Percentiles rank a stretch among this genome's conserved stretches.
These are phyloP conservation scores for Pseudogymnoascus verrucosus DNA, from an alignment of 2,329 filamentous ascomycete genomes.

Conservation along the genomic window DNA sequence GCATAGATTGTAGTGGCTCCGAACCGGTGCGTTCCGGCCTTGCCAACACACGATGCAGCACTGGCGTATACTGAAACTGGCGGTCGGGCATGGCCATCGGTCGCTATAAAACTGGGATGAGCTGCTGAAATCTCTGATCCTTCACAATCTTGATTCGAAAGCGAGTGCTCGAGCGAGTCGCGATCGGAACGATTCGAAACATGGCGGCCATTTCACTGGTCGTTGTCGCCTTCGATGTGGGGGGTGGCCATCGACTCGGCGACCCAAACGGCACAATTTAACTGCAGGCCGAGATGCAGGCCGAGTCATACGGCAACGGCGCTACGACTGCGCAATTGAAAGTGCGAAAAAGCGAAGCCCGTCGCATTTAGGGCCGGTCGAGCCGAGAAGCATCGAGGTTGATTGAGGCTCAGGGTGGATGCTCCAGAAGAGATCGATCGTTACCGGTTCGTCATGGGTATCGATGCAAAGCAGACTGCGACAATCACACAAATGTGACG, in stretches of 20 bases:
- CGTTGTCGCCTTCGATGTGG: not conserved
- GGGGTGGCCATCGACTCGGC: not conserved
- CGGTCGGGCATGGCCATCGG: not conserved
- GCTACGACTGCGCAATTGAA: slow-evolving; percentile 1
- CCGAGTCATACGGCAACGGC: slow-evolving; percentile 6
- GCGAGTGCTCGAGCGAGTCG: not conserved
- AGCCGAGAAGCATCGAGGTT: not conserved
- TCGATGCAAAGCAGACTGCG: not conserved
- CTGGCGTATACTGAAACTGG: slow-evolving; percentile 8
- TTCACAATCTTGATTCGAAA: not conserved
- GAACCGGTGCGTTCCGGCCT: slow-evolving; percentile 4
- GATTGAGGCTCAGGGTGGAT: slow-evolving; percentile 3
- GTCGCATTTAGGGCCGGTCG: not conserved
- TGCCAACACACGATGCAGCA: slow-evolving; percentile 13
- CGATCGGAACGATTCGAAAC: slow-evolving; percentile 1
- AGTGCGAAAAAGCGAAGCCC: not conserved
- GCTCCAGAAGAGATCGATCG: not conserved
- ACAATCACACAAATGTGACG: slow-evolving; percentile 8
- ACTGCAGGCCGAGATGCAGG: slow-evolving; percentile 3
- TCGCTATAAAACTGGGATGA: slow-evolving; percentile 2
- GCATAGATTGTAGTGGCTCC: not conserved
- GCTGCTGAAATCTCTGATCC: not conserved
- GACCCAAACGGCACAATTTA: not conserved
- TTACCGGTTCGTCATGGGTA: not conserved
- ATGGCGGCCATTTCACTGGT: not conserved